Evolutionary conservation across 108 stramenopile genomes (phyloP).

Genomic region (Schizochytrium sp.): DNA sequence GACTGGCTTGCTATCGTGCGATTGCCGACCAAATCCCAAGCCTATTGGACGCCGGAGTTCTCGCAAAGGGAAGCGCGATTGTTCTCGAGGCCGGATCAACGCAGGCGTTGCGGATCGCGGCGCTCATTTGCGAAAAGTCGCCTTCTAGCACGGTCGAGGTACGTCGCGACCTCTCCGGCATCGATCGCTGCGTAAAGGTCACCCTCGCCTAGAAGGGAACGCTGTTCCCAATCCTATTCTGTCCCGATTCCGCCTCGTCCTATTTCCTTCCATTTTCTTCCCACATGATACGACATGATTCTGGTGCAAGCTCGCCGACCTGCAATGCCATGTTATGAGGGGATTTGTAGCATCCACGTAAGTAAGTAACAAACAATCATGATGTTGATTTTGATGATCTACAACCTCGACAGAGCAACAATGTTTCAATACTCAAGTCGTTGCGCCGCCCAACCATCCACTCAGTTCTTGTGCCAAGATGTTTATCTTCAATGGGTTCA

Average conservation of each 20-base stretch:
- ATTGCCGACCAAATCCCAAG: not conserved
- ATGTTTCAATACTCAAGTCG: too few species aligned
- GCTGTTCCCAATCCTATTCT: not conserved
- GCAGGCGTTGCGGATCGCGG: not conserved
- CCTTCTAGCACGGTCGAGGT: not conserved
- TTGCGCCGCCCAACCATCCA: too few species aligned
- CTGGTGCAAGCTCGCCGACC: too few species aligned
- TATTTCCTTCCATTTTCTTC: not conserved
- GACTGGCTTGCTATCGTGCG: not conserved
- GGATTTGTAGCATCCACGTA: too few species aligned
- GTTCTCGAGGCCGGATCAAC: not conserved
- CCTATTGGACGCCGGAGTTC: not conserved
- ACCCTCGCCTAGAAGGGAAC: not conserved
- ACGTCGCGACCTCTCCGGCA: not conserved
- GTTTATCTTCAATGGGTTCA: too few species aligned
- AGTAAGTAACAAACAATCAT: too few species aligned
- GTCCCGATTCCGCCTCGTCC: not conserved
- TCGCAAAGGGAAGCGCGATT: not conserved
- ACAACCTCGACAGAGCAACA: too few species aligned
- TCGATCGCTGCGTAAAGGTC: not conserved
- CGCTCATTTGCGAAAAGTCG: not conserved
- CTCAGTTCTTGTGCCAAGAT: too few species aligned
- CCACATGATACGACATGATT: too few species aligned
- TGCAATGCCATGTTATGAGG: too few species aligned
- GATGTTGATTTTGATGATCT: too few species aligned